Base-by-base conservation (phyloP, 108 stramenopile species). In the Heterococcus sp. region DNA sequence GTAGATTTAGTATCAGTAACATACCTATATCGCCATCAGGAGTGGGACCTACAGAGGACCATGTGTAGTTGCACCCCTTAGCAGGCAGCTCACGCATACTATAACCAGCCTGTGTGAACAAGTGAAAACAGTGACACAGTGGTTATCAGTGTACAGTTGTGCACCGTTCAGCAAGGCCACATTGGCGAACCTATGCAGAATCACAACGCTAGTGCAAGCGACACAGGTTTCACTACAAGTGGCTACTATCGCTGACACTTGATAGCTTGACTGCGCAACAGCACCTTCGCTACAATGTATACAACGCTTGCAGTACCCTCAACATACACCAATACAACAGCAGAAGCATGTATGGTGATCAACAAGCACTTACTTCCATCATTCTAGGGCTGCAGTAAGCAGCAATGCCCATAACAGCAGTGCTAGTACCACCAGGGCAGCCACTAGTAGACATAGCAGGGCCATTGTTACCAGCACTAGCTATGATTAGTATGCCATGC, bases 381-480 rank as follows among this genome's bases (percentile, higher is more conserved):
- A 76, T 75, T 31, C 38, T 21, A 66, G 72, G 72, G 8, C 31
- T 30, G 38, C 93, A 93, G 77, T 88, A 93, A 3, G 96, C 96
- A 31, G 89, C 93, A 8, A 95, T 92, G 32, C 83, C 81, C 35
- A 94, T 88, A 33, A 92, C 71, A 68, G 87, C 82, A 2, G 88
- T 68, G 29, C 86, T 80, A 33, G 90, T 86, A 2, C 89, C 92
- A 0, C 93, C 96, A 27, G 94, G 96, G 2, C 92, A 85, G 28
- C 93, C 94, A 11, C 94, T 88, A 0, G 94, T 94, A 30, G 89
- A 84, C 0, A 96, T 74, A 1, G 93, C 94, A 0, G 96, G 96
- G 0, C 96, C 96, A 84, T 93, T 90, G 82, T 96, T 96, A 3
- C 96, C 94, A 0, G 96, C 94, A 30, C 86, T 83, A 0, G 92